These are phyloP conservation scores for Carex cristatella DNA, from an alignment of 176 grass and related monocot species.

Conservation along the genomic window DNA sequence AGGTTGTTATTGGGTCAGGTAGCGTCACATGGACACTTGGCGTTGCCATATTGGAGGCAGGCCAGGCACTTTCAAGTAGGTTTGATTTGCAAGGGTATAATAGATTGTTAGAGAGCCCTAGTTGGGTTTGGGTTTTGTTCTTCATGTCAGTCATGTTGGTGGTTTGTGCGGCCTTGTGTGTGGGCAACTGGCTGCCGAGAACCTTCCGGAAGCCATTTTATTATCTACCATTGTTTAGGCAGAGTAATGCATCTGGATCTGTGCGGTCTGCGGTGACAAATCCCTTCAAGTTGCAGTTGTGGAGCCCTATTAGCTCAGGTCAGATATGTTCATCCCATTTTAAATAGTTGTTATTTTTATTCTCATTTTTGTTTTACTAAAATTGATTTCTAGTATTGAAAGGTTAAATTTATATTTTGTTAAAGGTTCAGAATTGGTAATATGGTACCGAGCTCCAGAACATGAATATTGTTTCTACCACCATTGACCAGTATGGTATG, in stretches of 20 bases:
- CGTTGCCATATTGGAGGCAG: conserved; percentile 79
- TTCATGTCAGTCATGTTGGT: conserved; percentile 63
- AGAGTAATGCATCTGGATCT: conserved; percentile 42
- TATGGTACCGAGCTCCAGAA: not conserved
- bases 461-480: not conserved
- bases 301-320: conserved; percentile 86
- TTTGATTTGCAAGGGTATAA: conserved; percentile 66
- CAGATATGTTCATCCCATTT: not conserved
- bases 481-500: not conserved
- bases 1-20: conserved; percentile 78
- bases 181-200: conserved; percentile 63
- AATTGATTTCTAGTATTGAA: not conserved
- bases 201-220: conserved; percentile 48
- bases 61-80: conserved; percentile 52
- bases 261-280: conserved; percentile 41
- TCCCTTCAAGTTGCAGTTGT: conserved; percentile 74
- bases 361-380: not conserved
- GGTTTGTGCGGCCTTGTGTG: conserved; percentile 53
- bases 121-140: conserved; percentile 62
- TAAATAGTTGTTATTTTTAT: not conserved
- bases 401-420: not conserved
- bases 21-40: conserved; percentile 95
- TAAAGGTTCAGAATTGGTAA: not conserved
- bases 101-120: conserved; percentile 64
- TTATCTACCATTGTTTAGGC: conserved; percentile 75